Evolutionary conservation across 1,284 basidiomycete genomes (phyloP).

Genomic region (Ganoderma leucocontextum): DNA sequence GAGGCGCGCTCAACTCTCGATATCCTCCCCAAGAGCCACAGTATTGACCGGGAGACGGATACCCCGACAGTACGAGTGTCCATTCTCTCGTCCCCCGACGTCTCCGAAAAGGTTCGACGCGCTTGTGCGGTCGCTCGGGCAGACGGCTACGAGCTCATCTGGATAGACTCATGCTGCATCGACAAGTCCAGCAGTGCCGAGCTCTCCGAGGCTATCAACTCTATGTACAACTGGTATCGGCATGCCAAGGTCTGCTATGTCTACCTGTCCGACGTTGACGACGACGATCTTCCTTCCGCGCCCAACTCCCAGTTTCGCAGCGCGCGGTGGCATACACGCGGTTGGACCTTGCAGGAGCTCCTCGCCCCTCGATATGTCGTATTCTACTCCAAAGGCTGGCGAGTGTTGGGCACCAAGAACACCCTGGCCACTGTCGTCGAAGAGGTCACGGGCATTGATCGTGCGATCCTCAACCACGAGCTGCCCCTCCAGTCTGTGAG

Average conservation of each 20-base stretch:
- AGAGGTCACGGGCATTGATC: background rate
- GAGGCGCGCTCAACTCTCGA: background rate
- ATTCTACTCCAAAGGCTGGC: constrained; percentile 14
- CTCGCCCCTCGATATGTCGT: constrained; percentile 13
- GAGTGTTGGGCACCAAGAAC: constrained; percentile 9
- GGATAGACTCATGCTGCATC: constrained; percentile 23
- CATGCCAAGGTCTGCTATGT: constrained; percentile 17
- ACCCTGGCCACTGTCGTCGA: constrained; percentile 7
- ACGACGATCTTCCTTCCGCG: background rate
- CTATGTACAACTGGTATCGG: constrained; percentile 20
- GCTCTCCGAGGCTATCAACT: constrained; percentile 18
- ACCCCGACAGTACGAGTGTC: background rate
- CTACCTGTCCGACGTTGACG: constrained; percentile 14
- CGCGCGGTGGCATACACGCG: constrained; percentile 8
- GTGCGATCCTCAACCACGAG: background rate
- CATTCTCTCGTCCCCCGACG: background rate
- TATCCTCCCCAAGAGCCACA: background rate
- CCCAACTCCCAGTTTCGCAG: background rate
- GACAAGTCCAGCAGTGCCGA: constrained; percentile 20
- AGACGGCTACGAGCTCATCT: constrained; percentile 9
- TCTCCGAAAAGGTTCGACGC: constrained; percentile 11
- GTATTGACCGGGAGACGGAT: background rate
- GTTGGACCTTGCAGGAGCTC: constrained; percentile 17
- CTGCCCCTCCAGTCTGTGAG: background rate
- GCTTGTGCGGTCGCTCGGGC: background rate